Base-by-base conservation (phyloP, 305 asterid genomes). In the Plantago rigida region DNA sequence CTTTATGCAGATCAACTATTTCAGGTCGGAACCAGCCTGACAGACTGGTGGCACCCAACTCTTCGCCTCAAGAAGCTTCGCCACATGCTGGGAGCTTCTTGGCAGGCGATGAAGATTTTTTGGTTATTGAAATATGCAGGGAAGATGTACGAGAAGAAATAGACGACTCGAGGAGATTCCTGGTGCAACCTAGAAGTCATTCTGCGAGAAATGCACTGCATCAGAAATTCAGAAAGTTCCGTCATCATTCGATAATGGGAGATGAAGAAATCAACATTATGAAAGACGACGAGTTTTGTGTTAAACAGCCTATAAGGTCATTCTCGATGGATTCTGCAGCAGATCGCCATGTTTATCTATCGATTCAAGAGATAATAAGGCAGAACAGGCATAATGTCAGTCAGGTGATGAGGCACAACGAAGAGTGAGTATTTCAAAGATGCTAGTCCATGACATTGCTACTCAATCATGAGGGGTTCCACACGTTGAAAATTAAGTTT, bases 301-400 rank as follows among this genome's bases (percentile, higher is more conserved):
- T 81, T 49, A 36, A 6, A 36, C 81, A 81, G 69, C 84, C 95
- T 0, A 84, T 89, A 51, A 80, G 95, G 47, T 87, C 92, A 11
- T 84, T 83, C 73, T 87, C 94, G 1, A 81, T 83, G 97, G 94
- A 89, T 62, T 89, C 94, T 12, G 95, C 82, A 0, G 82, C 46
- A 0, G 94, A 84, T 17, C 80, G 82, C 0, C 70, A 68, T 10
- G 75, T 81, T 51, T 84, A 77, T 56, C 24, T 74, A 59, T 73
- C 94, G 15, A 78, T 81, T 46, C 94, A 84, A 69, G 95, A 84
- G 63, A 84, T 81, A 46, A 13, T 78, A 51, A 47, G 73, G 63
- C 83, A 68, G 58, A 72, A 72, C 49, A 56, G 80, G 65, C 70
- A 69, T 0, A 6, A n/a, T 14, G 56, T 56, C 13, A 31, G 7